phyloP scores from a whole-genome alignment of 345 rosid genomes.

The Sonneratia caseolaris region DNA sequence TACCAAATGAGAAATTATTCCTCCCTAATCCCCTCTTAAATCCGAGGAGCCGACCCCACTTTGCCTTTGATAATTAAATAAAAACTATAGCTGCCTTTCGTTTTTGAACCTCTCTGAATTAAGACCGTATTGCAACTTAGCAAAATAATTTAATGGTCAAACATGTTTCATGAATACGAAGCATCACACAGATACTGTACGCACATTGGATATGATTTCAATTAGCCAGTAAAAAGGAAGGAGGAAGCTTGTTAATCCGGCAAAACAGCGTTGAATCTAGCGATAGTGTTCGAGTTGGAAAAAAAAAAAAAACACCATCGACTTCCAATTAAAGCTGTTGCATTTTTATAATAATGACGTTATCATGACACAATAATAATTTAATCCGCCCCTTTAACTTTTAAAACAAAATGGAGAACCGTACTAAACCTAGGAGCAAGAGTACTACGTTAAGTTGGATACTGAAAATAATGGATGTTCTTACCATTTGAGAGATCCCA shows the following conservation, averaged over 20 bases:
- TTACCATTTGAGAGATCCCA: not conserved
- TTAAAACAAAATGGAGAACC: not conserved
- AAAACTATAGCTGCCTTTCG: not conserved
- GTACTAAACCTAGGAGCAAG: not conserved
- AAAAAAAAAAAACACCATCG: too few species aligned
- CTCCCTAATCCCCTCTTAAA: not conserved
- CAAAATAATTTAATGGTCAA: too few species aligned
- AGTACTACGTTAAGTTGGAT: not conserved
- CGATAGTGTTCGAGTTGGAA: too few species aligned
- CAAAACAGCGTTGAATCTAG: too few species aligned
- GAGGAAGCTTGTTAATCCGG: too few species aligned
- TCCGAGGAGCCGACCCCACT: not conserved
- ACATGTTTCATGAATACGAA: too few species aligned
- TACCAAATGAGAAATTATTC: not conserved
- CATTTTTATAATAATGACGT: not conserved
- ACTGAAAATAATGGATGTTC: not conserved
- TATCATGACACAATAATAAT: not conserved
- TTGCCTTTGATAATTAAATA: too few species aligned
- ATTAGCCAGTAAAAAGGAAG: too few species aligned
- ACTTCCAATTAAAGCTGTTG: not conserved
- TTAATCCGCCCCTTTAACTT: not conserved
- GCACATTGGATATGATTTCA: too few species aligned
- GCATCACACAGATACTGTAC: too few species aligned
- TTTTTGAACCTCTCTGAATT: not conserved
- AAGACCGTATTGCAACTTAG: too few species aligned